Evolutionary conservation across 2,329 filamentous ascomycete species (phyloP).

Genomic region (Ceratocystis variospora): DNA sequence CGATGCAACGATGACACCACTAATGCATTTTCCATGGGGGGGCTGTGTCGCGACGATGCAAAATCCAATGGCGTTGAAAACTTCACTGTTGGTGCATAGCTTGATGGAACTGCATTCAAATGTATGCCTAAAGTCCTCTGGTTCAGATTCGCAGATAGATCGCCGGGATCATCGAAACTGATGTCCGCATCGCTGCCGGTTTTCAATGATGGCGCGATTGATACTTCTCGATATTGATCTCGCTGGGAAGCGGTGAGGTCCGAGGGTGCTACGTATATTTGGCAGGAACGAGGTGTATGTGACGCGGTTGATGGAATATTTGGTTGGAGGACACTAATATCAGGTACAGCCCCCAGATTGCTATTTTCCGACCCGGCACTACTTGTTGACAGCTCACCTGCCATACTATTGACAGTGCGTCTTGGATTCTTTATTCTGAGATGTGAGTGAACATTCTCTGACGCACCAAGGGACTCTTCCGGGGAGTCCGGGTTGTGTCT

Average conservation of each 20-base stretch:
- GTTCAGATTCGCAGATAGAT: neutral
- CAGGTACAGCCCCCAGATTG: neutral
- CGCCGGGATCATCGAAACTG: neutral
- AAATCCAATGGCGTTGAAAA: slow-evolving; percentile 7
- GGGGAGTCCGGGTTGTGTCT: neutral
- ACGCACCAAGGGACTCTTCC: neutral
- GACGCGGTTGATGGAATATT: slow-evolving; percentile 10
- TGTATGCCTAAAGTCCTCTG: slow-evolving; percentile 1
- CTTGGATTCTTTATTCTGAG: neutral
- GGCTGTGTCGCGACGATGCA: neutral
- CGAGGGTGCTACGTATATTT: slow-evolving; percentile 10
- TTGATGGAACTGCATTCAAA: neutral
- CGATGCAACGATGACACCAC: neutral
- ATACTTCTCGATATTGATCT: slow-evolving; percentile 7
- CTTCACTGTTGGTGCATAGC: slow-evolving; percentile 3
- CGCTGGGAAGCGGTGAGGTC: neutral
- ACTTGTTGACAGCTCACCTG: slow-evolving; percentile 10
- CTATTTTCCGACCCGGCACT: slow-evolving; percentile 7
- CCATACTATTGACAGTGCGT: neutral
- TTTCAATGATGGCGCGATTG: neutral
- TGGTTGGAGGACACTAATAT: neutral
- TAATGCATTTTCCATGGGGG: neutral
- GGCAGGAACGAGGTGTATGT: neutral
- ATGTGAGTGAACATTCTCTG: neutral
- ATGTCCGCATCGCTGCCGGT: neutral